Evolutionary conservation across 2,329 filamentous ascomycete species (phyloP).

Genomic region (Fusarium austroafricanum): DNA sequence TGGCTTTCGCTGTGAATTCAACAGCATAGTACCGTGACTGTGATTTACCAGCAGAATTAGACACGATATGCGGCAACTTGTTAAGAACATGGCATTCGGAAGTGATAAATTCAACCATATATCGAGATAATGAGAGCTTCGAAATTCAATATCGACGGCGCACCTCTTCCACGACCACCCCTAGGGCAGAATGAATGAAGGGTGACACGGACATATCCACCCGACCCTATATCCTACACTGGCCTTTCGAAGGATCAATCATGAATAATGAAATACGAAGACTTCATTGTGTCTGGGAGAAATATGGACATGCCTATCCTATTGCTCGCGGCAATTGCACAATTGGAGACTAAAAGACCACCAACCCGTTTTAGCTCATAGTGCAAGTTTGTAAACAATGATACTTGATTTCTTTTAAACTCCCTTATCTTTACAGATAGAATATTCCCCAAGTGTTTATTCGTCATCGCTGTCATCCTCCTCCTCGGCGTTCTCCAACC

Average conservation of each 20-base stretch:
- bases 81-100: background rate
- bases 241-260: too few relatives aligned
- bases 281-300: too few relatives aligned
- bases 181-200: background rate
- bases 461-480: slow-evolving; percentile 68
- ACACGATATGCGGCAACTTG: background rate
- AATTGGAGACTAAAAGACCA: background rate
- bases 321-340: background rate
- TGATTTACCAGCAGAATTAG: background rate
- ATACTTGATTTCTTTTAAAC: slow-evolving; percentile 31
- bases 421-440: slow-evolving; percentile 14
- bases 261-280: too few relatives aligned
- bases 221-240: background rate
- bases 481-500: slow-evolving; percentile 81
- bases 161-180: background rate
- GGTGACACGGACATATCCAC: background rate
- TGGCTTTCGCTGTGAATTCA: too few relatives aligned
- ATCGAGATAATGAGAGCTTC: background rate
- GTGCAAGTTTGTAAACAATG: background rate
- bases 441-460: slow-evolving; percentile 31
- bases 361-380: background rate
- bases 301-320: background rate
- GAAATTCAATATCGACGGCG: background rate
- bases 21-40: background rate
- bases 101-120: background rate